Percentiles rank a stretch among this genome's conserved stretches.
phyloP scores from a whole-genome alignment of 1,284 basidiomycete species.

The Afroboletus lepidellus region DNA sequence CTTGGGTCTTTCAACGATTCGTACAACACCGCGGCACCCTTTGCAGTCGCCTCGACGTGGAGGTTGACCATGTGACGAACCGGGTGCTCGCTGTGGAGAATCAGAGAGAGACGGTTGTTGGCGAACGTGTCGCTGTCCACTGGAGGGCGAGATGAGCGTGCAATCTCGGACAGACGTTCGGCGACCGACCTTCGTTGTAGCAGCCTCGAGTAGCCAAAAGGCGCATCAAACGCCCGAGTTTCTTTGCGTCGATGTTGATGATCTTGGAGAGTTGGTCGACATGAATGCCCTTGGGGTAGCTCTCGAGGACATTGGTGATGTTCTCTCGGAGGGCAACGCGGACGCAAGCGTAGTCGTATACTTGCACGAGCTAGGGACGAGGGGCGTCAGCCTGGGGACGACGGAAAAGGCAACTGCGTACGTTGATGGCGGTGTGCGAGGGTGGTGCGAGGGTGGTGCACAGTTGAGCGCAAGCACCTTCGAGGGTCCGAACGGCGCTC shows the following conservation, averaged over 20 bases:
- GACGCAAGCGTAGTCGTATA: slow-evolving; percentile 25
- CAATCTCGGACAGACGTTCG: neutral
- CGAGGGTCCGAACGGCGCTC: slow-evolving; percentile 26
- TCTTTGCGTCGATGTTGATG: slow-evolving; percentile 27
- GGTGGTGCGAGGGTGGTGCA: slow-evolving; percentile 32
- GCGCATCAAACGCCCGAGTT: slow-evolving; percentile 36
- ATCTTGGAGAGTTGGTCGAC: slow-evolving; percentile 30
- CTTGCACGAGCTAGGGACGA: no score
- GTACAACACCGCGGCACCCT: neutral
- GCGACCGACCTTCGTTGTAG: slow-evolving; percentile 35
- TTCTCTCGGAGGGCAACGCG: slow-evolving; percentile 29
- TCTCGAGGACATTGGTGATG: slow-evolving; percentile 31
- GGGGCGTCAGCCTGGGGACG: slow-evolving; percentile 18
- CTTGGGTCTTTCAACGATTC: neutral
- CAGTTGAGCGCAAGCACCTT: slow-evolving; percentile 31
- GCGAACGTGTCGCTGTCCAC: neutral
- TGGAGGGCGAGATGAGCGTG: neutral
- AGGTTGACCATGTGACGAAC: neutral
- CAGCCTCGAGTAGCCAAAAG: slow-evolving; percentile 37
- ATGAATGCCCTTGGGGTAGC: slow-evolving; percentile 33
- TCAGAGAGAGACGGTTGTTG: neutral
- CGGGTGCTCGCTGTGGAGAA: neutral
- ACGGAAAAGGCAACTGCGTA: slow-evolving; percentile 16
- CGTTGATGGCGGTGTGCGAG: slow-evolving; percentile 28
- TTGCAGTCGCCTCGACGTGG: neutral